Evolutionary conservation across 139 green algal species (phyloP), one percentile per base, ranked within the genome.

Genomic region (Coelastrella sp.): DNA sequence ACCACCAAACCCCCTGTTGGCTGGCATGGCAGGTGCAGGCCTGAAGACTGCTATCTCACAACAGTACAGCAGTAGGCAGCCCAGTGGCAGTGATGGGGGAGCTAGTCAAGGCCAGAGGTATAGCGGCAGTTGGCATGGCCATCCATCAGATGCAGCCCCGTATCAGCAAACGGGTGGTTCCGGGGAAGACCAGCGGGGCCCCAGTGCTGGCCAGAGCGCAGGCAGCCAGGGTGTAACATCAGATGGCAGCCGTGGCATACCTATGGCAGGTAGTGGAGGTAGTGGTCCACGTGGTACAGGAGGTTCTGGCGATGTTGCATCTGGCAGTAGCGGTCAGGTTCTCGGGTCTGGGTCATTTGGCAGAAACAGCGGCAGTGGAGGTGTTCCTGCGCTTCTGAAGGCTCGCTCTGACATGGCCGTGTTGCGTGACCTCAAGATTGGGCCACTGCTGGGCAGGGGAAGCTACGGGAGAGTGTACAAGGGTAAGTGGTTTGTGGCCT

Each of bases 381-480:
- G 59, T n/a, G 47, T 88, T 65, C 59, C 66, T 56, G 56, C 66
- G 3, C 23, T 89, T 47, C 84, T 89, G 11, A 80, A 89, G 71
- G 13, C 58, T 7, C 14, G 84, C 0, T 83, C 71, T 32, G 71
- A 89, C 20, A 82, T 74, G 54, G 84, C 84, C 5, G 84, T 89
- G 68, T 54, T 89, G 71, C 57, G 58, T 10, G 84, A 89, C 7
- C 76, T 89, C 32, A 89, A 82, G 84, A 80, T 89, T 80, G 84
- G 84, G 10, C 84, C 84, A 22, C 57, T 89, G 68, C 84, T 91
- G 23, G 87, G 87, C 22, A 80, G 61, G 65, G 87, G 87, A 7
- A 82, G 77, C 78, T 91, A 91, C 54, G 87, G 87, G 10, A 86
- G 76, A 65, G 87, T 91, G 14, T 86, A 91, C 58, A 76, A 77